Conservation (phyloP, 495 filamentous ascomycete genomes). For the Aspergillus asperescens region DNA sequence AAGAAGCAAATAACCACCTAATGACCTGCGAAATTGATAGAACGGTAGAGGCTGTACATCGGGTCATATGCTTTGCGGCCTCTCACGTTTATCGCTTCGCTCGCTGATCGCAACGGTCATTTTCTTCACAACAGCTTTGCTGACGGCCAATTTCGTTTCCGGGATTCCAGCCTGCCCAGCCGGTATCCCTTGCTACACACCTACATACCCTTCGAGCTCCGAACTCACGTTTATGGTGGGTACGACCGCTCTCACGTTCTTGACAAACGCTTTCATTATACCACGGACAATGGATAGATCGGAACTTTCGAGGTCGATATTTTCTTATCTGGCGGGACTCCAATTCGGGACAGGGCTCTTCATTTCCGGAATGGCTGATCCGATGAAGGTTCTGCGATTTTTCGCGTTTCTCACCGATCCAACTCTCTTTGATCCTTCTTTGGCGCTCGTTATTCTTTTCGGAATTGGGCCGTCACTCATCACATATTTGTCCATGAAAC, state of each 20-base stretch:
- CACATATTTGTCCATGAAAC: slow-evolving; percentile 28
- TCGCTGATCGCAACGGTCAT: slow-evolving; percentile 48
- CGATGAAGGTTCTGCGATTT: slow-evolving; percentile 51
- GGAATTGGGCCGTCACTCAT: slow-evolving; percentile 44
- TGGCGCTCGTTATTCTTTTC: slow-evolving; percentile 47
- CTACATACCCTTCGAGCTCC: slow-evolving; percentile 37
- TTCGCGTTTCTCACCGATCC: slow-evolving; percentile 43
- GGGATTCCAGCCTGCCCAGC: slow-evolving; percentile 34
- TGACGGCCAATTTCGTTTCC: slow-evolving; percentile 43
- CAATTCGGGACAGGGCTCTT: slow-evolving; percentile 52
- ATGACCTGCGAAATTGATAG: slow-evolving; percentile 19
- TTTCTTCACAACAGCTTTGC: slow-evolving; percentile 50
- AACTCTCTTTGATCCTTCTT: slow-evolving; percentile 48
- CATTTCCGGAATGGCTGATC: slow-evolving; percentile 51
- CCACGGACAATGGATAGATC: slow-evolving; percentile 27
- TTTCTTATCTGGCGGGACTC: slow-evolving; percentile 43
- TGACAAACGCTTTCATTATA: slow-evolving; percentile 30
- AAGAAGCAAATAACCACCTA: slow-evolving; percentile 4
- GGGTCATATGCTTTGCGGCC: slow-evolving; percentile 57
- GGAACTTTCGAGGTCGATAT: slow-evolving; percentile 24
- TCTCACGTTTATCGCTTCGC: slow-evolving; percentile 48
- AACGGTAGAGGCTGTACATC: slow-evolving; percentile 54
- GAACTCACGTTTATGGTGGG: slow-evolving; percentile 35
- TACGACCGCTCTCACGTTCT: slow-evolving; percentile 26
- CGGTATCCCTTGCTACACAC: slow-evolving; percentile 44